phyloP scores from a whole-genome alignment of 495 filamentous ascomycete species.

The Schizothecium vesticola region DNA sequence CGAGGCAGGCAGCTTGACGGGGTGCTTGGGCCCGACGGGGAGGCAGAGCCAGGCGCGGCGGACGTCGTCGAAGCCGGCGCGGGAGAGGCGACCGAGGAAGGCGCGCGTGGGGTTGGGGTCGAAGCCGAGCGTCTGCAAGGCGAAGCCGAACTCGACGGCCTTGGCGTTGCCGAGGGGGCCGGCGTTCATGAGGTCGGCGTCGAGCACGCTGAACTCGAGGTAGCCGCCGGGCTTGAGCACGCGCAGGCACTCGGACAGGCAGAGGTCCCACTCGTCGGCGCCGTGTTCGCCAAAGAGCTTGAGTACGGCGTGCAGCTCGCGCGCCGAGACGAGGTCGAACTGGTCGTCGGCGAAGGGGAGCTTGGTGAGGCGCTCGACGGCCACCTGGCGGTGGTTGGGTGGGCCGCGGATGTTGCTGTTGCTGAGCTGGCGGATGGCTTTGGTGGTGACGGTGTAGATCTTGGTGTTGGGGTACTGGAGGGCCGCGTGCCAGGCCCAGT shows the following conservation, averaged over 20 bases:
- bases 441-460: constrained; percentile 78
- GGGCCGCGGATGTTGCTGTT: constrained; percentile 73
- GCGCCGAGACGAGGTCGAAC: constrained; percentile 89
- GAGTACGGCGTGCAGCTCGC: constrained; percentile 76
- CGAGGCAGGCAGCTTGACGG: constrained; percentile 32
- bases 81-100: constrained; percentile 69
- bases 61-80: constrained; percentile 68
- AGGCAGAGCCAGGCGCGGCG: constrained; percentile 88
- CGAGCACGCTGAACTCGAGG: constrained; percentile 83
- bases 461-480: constrained; percentile 75
- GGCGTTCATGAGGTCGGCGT: constrained; percentile 80
- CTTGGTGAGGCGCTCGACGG: constrained; percentile 65
- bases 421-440: constrained; percentile 56
- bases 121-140: constrained; percentile 79
- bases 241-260: constrained; percentile 78
- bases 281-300: constrained; percentile 59
- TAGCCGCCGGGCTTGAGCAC: constrained; percentile 89
- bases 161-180: constrained; percentile 73
- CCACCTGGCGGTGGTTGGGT: constrained; percentile 75
- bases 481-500: constrained; percentile 94
- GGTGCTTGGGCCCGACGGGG: constrained; percentile 68
- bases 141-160: constrained; percentile 82
- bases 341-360: constrained; percentile 83
- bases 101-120: constrained; percentile 75
- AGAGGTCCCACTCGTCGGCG: constrained; percentile 81